Percentiles rank a stretch among this genome's conserved stretches.
These are phyloP conservation scores for Barbarea vulgaris DNA, from an alignment of 345 rosid species.

Conservation along the genomic window DNA sequence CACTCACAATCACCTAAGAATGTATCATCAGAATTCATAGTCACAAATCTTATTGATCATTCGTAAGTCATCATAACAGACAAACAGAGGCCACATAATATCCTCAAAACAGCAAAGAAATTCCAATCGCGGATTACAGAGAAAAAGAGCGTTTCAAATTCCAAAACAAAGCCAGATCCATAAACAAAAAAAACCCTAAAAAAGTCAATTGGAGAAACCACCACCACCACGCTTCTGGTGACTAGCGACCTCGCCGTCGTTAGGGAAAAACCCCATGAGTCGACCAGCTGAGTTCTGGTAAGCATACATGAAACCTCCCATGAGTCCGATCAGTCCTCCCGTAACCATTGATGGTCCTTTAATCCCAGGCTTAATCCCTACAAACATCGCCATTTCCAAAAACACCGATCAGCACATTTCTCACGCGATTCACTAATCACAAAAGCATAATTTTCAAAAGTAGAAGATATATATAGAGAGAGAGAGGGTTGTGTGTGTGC, in stretches of 20 bases:
- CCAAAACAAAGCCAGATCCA: constrained; percentile 12
- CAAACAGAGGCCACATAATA: constrained; percentile 27
- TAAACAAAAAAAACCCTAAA: background rate
- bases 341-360: constrained; percentile 98
- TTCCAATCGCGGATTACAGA: background rate
- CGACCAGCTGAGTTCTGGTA: constrained; percentile 97
- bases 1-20: background rate
- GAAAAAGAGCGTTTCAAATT: background rate
- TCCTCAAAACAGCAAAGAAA: constrained; percentile 27
- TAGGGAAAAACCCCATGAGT: constrained; percentile 94
- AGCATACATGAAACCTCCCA: constrained; percentile 99
- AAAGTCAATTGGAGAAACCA: constrained; percentile 38
- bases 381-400: constrained; percentile 1
- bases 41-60: constrained; percentile 16
- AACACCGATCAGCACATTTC: background rate
- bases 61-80: constrained; percentile 5
- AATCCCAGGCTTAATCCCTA: constrained; percentile 89
- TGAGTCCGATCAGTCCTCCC: constrained; percentile 88
- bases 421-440: background rate
- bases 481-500: no score
- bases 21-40: background rate
- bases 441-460: background rate
- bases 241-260: constrained; percentile 79
- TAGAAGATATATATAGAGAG: background rate
- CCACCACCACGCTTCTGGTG: constrained; percentile 62